Percentiles rank a stretch among this genome's conserved stretches.
Evolutionary conservation across 352 stramenopile genomes (phyloP).

Genomic region (Pythium dissotocum): DNA sequence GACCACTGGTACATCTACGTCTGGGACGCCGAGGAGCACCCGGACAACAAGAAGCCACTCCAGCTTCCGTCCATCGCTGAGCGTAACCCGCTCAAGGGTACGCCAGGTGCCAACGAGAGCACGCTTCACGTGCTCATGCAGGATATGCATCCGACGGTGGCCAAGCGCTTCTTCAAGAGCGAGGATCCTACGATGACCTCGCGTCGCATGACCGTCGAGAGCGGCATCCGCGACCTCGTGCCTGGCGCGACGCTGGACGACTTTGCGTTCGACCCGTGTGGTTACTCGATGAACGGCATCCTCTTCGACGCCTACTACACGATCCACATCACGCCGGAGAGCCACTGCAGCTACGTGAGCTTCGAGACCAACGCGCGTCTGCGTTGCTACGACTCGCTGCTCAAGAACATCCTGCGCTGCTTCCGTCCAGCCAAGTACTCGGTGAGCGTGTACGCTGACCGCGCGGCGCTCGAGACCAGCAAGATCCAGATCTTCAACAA

Average conservation of each 20-base stretch:
- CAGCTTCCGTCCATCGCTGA: conserved; percentile 19
- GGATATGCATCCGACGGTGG: conserved; percentile 80
- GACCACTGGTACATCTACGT: conserved; percentile 99
- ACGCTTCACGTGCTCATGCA: conserved; percentile 87
- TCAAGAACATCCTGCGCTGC: conserved; percentile 97
- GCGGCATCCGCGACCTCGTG: conserved; percentile 94
- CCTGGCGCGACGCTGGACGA: conserved; percentile 95
- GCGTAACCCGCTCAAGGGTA: conserved; percentile 21
- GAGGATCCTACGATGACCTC: conserved; percentile 67
- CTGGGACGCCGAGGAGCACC: conserved; percentile 90
- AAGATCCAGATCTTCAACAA: conserved; percentile 79
- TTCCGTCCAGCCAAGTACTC: conserved; percentile 98
- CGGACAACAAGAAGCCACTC: conserved; percentile 23
- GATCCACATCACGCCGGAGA: conserved; percentile 98
- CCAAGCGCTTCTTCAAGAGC: conserved; percentile 88
- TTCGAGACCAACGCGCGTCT: conserved; percentile 98
- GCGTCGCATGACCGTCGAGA: conserved; percentile 92
- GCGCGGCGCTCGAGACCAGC: conserved; percentile 60
- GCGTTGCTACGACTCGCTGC: conserved; percentile 87
- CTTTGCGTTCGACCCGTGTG: conserved; percentile 98
- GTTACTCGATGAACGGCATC: conserved; percentile 99
- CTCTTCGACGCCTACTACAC: conserved; percentile 98
- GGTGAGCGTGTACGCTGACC: conserved; percentile 96
- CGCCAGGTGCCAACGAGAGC: conserved; percentile 50
- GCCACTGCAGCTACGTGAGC: conserved; percentile 95